Conservation (phyloP, 345 rosid species). For the Boechera divaricarpa region DNA sequence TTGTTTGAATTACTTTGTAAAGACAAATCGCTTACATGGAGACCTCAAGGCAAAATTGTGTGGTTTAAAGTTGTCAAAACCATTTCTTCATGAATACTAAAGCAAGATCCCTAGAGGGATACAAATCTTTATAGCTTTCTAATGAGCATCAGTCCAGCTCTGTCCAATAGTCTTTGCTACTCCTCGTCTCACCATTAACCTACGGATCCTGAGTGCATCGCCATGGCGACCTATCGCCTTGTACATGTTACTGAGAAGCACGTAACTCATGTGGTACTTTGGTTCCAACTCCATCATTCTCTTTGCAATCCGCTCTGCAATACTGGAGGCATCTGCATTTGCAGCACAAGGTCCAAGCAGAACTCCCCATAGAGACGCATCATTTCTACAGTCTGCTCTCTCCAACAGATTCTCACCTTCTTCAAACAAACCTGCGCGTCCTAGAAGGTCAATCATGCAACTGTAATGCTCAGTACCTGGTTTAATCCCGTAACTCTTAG, state of each 20-base stretch:
- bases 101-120: slow-evolving; percentile 12
- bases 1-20: slow-evolving; percentile 37
- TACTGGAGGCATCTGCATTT: slow-evolving; percentile 47
- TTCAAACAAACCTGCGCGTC: slow-evolving; percentile 83
- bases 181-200: slow-evolving; percentile 69
- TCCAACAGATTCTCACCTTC: slow-evolving; percentile 80
- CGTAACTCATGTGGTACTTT: slow-evolving; percentile 75
- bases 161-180: slow-evolving; percentile 68
- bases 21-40: slow-evolving; percentile 23
- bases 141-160: slow-evolving; percentile 64
- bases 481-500: slow-evolving; percentile 54
- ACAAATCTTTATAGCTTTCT: slow-evolving; percentile 19
- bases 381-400: slow-evolving; percentile 61
- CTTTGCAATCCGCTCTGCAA: slow-evolving; percentile 83
- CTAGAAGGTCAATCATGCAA: slow-evolving; percentile 92
- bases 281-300: slow-evolving; percentile 75
- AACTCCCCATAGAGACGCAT: slow-evolving; percentile 83
- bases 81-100: slow-evolving; percentile 31
- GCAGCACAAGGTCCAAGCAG: slow-evolving; percentile 88
- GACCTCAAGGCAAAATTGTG: slow-evolving; percentile 31
- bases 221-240: slow-evolving; percentile 73
- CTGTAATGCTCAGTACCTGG: slow-evolving; percentile 84
- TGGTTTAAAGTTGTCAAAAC: slow-evolving; percentile 30
- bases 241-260: slow-evolving; percentile 75
- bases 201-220: slow-evolving; percentile 74